phyloP scores from a whole-genome alignment of 1,139 yeast genomes.

The Suhomyces ambrosiae region DNA sequence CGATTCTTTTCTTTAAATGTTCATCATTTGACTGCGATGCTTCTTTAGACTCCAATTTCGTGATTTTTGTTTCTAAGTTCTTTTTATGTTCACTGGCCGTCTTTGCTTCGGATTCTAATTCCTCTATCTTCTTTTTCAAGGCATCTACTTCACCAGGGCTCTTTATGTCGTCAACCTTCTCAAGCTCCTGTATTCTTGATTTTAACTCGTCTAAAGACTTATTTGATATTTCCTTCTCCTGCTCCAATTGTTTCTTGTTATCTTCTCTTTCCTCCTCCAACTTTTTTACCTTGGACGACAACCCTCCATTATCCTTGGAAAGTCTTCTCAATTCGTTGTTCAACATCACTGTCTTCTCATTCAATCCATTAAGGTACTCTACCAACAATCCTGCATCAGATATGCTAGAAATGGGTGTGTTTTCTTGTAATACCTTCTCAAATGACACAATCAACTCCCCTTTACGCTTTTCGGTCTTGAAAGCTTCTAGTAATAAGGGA shows the following conservation, averaged over 20 bases:
- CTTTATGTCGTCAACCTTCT: slow-evolving; percentile 36
- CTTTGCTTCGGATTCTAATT: slow-evolving; percentile 1
- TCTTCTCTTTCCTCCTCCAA: slow-evolving; percentile 7
- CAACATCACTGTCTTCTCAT: slow-evolving; percentile 60
- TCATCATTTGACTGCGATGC: slow-evolving; percentile 4
- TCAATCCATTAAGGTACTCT: slow-evolving; percentile 68
- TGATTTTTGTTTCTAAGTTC: slow-evolving; percentile 3
- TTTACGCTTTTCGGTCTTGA: slow-evolving; percentile 75
- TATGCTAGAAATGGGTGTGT: slow-evolving; percentile 78
- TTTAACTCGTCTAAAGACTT: slow-evolving; percentile 1
- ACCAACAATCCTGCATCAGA: slow-evolving; percentile 70
- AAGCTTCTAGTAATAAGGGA: slow-evolving; percentile 80
- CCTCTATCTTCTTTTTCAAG: slow-evolving; percentile 12
- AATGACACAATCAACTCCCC: slow-evolving; percentile 62
- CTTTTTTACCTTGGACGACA: slow-evolving; percentile 14
- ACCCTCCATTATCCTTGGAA: slow-evolving; percentile 19
- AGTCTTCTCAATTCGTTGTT: slow-evolving; percentile 50
- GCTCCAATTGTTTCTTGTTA: slow-evolving; percentile 4
- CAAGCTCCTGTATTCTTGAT: slow-evolving; percentile 1
- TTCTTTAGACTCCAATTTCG: not conserved
- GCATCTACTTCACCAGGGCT: slow-evolving; percentile 17
- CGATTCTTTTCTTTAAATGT: slow-evolving; percentile 10
- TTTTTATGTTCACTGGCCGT: not conserved
- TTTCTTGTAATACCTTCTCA: slow-evolving; percentile 72
- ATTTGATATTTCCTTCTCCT: slow-evolving; percentile 1